Evolutionary conservation across 257 asterid genomes (phyloP).

Genomic region (Salvia rosmarinus): DNA sequence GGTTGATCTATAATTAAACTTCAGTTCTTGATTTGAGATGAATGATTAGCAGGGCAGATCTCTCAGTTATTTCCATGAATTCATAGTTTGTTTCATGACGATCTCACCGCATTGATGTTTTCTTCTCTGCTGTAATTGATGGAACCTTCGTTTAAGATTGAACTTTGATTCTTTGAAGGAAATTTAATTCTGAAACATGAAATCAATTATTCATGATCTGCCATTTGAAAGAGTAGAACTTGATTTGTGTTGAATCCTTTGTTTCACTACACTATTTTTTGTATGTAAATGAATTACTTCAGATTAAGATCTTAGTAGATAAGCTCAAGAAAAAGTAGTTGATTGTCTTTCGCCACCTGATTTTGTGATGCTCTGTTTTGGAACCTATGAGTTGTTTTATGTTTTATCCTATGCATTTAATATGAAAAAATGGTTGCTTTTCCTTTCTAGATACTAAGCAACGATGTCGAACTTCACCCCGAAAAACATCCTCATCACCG

Average conservation of each 20-base stretch:
- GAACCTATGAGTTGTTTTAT: not conserved
- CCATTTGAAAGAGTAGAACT: not conserved
- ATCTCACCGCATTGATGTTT: not conserved
- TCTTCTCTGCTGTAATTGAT: not conserved
- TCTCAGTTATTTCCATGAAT: not conserved
- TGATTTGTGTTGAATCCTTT: not conserved
- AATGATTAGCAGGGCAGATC: conserved; percentile 22
- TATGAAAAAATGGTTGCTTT: conserved; percentile 9
- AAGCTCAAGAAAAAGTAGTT: no score
- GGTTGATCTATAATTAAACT: conserved; percentile 24
- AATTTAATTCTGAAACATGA: no score
- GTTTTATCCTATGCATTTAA: not conserved
- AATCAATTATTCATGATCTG: not conserved
- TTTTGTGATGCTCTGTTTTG: not conserved
- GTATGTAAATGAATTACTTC: not conserved
- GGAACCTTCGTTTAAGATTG: not conserved
- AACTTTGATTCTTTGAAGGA: not conserved
- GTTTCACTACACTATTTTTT: not conserved
- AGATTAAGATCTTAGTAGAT: not conserved
- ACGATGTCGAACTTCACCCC: conserved; percentile 70
- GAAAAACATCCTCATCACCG: conserved; percentile 97
- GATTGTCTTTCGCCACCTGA: not conserved
- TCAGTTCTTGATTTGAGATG: conserved; percentile 18
- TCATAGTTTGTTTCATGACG: conserved; percentile 8
- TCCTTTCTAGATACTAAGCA: conserved; percentile 37